Evolutionary conservation across 371 early-diverging fungal genomes (phyloP).

Genomic region (Mortierella sp.): DNA sequence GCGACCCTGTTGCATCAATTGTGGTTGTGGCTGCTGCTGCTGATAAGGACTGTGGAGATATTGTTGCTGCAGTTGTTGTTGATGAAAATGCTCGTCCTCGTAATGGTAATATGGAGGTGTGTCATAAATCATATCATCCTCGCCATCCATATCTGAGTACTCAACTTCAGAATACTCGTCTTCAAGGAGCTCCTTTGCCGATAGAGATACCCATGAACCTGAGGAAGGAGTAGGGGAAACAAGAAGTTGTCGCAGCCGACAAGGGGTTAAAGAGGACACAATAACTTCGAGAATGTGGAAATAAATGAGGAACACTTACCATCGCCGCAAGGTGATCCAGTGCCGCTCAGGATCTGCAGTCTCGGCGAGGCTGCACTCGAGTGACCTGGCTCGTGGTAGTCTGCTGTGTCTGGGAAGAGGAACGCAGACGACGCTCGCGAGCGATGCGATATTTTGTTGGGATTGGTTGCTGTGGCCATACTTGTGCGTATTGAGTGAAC

Average conservation of each 20-base stretch:
- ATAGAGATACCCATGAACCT: slow-evolving; percentile 52
- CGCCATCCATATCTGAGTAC: slow-evolving; percentile 55
- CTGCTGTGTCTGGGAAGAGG: slow-evolving; percentile 44
- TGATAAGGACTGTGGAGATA: slow-evolving; percentile 6
- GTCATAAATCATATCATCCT: slow-evolving; percentile 55
- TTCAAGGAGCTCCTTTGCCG: slow-evolving; percentile 44
- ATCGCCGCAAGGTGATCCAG: slow-evolving; percentile 53
- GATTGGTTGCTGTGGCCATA: slow-evolving; percentile 5
- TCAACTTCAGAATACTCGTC: slow-evolving; percentile 55
- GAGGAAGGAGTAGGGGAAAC: background rate
- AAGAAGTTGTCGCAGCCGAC: background rate
- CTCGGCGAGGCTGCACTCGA: slow-evolving; percentile 43
- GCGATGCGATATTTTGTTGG: slow-evolving; percentile 36
- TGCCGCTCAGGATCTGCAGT: slow-evolving; percentile 48
- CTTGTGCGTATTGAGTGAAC: background rate
- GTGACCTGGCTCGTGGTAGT: slow-evolving; percentile 41
- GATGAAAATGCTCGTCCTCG: slow-evolving; percentile 30
- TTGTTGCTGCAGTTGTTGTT: slow-evolving; percentile 10
- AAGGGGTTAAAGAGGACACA: background rate
- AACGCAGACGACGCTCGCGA: slow-evolving; percentile 40
- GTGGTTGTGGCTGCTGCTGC: slow-evolving; percentile 26
- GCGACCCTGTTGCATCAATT: slow-evolving; percentile 21
- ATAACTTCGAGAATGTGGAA: background rate
- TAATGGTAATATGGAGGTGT: slow-evolving; percentile 49
- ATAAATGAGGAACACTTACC: slow-evolving; percentile 17